Percentiles rank a stretch among this genome's conserved stretches.
Evolutionary conservation across 2,329 filamentous ascomycete genomes (phyloP).

Genomic region (Pseudocercospora eumusae): DNA sequence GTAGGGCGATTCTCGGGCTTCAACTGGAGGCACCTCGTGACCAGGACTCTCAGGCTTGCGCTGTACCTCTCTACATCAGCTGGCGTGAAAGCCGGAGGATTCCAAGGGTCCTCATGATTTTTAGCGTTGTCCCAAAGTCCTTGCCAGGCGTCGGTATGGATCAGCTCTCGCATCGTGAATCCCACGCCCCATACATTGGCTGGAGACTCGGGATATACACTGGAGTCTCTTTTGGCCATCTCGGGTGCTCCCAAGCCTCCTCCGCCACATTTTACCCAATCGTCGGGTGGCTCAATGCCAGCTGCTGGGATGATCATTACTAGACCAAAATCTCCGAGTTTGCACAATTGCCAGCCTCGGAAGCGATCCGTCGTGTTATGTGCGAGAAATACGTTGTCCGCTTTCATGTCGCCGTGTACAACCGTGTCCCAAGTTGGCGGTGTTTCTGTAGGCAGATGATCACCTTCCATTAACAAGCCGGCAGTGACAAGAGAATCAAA

Average conservation of each 20-base stretch:
- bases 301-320: background rate
- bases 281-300: background rate
- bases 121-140: background rate
- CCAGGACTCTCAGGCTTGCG: background rate
- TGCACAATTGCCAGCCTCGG: conserved; percentile 9
- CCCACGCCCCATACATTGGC: background rate
- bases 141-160: background rate
- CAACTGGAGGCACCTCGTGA: background rate
- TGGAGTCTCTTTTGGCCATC: background rate
- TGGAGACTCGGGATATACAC: background rate
- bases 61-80: background rate
- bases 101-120: background rate
- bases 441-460: conserved; percentile 4
- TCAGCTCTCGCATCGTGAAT: background rate
- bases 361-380: background rate
- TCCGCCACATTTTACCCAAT: background rate
- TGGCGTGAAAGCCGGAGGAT: background rate
- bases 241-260: background rate
- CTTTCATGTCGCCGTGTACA: conserved; percentile 16
- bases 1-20: background rate
- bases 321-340: conserved; percentile 14
- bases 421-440: conserved; percentile 5
- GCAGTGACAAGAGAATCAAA: conserved; percentile 13
- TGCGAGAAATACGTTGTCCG: conserved; percentile 11
- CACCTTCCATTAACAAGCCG: conserved; percentile 15